Percentiles rank a stretch among this genome's conserved stretches.
These are phyloP conservation scores for Calonectria crousiana DNA, from an alignment of 2,329 filamentous ascomycete genomes.

Conservation along the genomic window DNA sequence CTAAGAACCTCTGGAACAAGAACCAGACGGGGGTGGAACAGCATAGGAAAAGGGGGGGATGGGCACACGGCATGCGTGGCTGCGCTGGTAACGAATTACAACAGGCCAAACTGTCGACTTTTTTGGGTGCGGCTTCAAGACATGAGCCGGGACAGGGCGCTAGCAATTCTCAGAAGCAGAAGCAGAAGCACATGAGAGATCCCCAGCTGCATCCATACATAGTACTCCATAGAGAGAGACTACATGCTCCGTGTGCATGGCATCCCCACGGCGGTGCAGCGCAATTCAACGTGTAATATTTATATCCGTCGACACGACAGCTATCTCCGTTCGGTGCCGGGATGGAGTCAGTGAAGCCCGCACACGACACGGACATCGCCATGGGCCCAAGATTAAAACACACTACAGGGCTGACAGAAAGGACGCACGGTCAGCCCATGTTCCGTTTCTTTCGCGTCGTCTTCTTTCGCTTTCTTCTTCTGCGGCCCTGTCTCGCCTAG, in stretches of 20 bases:
- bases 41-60: slow-evolving; percentile 12
- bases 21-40: slow-evolving; percentile 18
- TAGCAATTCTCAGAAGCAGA: neutral
- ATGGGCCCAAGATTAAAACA: neutral
- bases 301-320: neutral
- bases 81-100: slow-evolving; percentile 8
- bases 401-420: neutral
- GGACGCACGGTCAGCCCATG: neutral
- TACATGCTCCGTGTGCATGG: neutral
- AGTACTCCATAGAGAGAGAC: too few species aligned
- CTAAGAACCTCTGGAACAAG: neutral
- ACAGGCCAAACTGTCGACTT: slow-evolving; percentile 9
- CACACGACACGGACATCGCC: neutral
- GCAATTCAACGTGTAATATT: neutral
- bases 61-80: neutral
- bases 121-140: slow-evolving; percentile 11
- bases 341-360: neutral
- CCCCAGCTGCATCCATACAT: neutral
- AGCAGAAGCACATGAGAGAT: neutral
- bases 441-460: neutral
- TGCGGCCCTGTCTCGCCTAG: neutral
- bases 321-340: neutral
- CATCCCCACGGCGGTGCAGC: neutral
- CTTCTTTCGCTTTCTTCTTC: neutral
- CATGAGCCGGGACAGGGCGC: neutral